Evolutionary conservation across 1,139 yeast genomes (phyloP).

Genomic region (Yamadazyma taylorii): DNA sequence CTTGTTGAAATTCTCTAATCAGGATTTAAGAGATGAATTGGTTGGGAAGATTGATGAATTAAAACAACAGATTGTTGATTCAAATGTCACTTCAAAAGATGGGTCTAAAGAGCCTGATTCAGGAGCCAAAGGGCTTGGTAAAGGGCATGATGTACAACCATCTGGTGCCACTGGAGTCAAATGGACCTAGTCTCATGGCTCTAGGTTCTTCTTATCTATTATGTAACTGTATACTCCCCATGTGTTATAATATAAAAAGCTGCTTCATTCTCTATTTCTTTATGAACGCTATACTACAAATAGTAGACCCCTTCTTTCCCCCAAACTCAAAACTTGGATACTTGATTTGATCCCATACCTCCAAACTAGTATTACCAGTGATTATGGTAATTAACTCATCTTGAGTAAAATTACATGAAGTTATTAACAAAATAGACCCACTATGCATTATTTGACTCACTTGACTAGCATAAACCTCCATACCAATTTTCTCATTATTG

Average conservation of each 20-base stretch:
- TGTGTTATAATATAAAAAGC: neutral
- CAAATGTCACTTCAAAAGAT: neutral
- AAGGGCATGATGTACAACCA: too few species aligned
- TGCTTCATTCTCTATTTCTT: slow-evolving; percentile 29
- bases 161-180: slow-evolving; percentile 3
- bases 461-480: slow-evolving; percentile 62
- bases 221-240: neutral
- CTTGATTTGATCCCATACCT: slow-evolving; percentile 60
- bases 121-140: too few species aligned
- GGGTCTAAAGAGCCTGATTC: neutral
- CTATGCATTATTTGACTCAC: slow-evolving; percentile 56
- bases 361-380: slow-evolving; percentile 36
- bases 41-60: slow-evolving; percentile 50
- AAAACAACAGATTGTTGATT: slow-evolving; percentile 19
- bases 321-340: slow-evolving; percentile 89
- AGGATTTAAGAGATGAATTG: slow-evolving; percentile 60
- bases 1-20: slow-evolving; percentile 70
- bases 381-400: slow-evolving; percentile 64
- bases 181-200: neutral
- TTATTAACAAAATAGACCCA: slow-evolving; percentile 68
- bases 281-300: slow-evolving; percentile 80
- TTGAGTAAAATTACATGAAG: slow-evolving; percentile 95
- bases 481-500: slow-evolving; percentile 50
- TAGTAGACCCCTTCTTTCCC: slow-evolving; percentile 82
- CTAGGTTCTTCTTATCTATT: neutral